Percentiles rank a stretch among this genome's conserved stretches.
phyloP scores from a whole-genome alignment of 2,329 filamentous ascomycete genomes.

The Harringtonia aguacate region DNA sequence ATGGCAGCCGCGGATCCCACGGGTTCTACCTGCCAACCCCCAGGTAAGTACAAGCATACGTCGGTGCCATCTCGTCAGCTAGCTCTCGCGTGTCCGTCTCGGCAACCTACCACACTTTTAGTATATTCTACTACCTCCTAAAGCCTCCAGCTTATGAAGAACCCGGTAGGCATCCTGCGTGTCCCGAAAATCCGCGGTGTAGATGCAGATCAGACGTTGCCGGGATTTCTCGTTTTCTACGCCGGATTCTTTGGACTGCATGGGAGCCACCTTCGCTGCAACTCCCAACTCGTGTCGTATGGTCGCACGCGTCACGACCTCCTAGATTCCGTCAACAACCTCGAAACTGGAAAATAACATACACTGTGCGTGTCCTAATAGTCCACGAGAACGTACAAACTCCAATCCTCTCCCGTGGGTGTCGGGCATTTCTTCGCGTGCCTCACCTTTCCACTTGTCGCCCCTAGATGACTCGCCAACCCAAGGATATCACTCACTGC shows the following conservation, averaged over 20 bases:
- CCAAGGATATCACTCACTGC: slow-evolving; percentile 45
- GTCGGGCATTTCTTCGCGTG: no score
- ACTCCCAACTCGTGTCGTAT: slow-evolving; percentile 59
- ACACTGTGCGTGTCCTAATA: slow-evolving; percentile 40
- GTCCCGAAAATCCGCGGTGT: slow-evolving; percentile 66
- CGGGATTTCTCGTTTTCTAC: slow-evolving; percentile 27
- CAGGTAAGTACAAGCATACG: slow-evolving; percentile 51
- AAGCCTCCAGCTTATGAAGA: slow-evolving; percentile 46
- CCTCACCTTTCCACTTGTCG: slow-evolving; percentile 56
- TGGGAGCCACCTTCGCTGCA: slow-evolving; percentile 61
- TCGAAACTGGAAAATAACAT: slow-evolving; percentile 54
- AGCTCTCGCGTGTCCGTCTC: not conserved
- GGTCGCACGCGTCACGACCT: slow-evolving; percentile 53
- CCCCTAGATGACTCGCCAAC: slow-evolving; percentile 46
- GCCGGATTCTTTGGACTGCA: slow-evolving; percentile 25
- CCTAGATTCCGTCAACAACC: slow-evolving; percentile 55
- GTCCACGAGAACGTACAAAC: not conserved
- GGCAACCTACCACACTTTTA: slow-evolving; percentile 60
- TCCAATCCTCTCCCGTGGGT: not conserved
- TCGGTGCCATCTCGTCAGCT: slow-evolving; percentile 29
- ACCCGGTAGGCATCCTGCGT: slow-evolving; percentile 58
- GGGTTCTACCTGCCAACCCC: slow-evolving; percentile 49
- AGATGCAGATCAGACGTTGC: slow-evolving; percentile 60
- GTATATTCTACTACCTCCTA: slow-evolving; percentile 52
- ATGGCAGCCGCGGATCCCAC: slow-evolving; percentile 32